Evolutionary conservation across 2,329 filamentous ascomycete genomes (phyloP), one percentile per base, ranked within the genome.

Genomic region (Neopestalotiopsis clavispora): DNA sequence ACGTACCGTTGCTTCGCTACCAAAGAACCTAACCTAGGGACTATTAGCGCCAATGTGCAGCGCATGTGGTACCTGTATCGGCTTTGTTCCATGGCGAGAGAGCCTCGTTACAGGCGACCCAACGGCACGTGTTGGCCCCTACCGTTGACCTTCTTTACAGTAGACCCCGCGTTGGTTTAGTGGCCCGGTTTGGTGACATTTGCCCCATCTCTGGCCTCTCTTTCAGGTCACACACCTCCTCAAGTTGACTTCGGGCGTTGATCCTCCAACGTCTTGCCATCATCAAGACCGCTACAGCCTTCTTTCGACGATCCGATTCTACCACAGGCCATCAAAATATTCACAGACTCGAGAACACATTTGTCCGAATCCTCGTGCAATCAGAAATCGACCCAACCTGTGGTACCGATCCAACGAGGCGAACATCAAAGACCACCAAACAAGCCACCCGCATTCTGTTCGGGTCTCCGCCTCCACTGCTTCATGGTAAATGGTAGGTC

Each of bases 401-500:
- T 23, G 13, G 30, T 10, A 28, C 57, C 57, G 23, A 59, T 28
- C 23, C 23, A 28, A 6, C 57, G 23, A 30, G 57, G 30, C 20
- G 23, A 14, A 10, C 30, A 59, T 30, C 57, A 34, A 59, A 59
- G 57, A 23, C 57, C 57, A 59, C 30, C 34, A 20, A 40, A 34
- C 28, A 34, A 40, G 59, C 28, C 59, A 38, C 59, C 34, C 20
- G 59, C 59, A 62, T 34, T 62, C 14, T 40, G 59, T 20, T 38
- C 34, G 30, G n/a, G 34, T 62, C 58, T 30, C 32, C 38, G 45
- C 32, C 66, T 38, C 45, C 38, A 30, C 40, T 67, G 34, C 30
- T 64, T 59, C 60, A 68, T 68, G 67, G 67, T 65, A 40, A 68
- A 63, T 68, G 49, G 61, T 64, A 32, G 34, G 45, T 63, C n/a